These are phyloP conservation scores for Pugionium cornutum DNA, from an alignment of 345 rosid species.

Conservation along the genomic window DNA sequence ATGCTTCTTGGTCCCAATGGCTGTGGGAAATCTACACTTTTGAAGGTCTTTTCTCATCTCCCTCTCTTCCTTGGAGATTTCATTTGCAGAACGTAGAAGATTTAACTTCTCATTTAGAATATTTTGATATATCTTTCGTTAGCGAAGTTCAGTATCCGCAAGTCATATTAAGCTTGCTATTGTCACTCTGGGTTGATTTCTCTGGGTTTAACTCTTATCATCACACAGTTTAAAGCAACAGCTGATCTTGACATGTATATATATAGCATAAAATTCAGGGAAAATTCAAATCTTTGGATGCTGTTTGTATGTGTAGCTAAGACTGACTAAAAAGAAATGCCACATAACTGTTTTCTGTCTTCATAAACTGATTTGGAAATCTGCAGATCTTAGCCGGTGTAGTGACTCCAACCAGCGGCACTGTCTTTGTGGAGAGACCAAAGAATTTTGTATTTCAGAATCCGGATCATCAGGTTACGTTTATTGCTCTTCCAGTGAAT, in stretches of 20 bases:
- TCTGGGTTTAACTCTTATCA: not conserved
- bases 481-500: slow-evolving; percentile 13
- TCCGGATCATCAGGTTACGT: slow-evolving; percentile 87
- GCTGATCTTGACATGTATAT: slow-evolving; percentile 1
- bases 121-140: not conserved
- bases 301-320: slow-evolving; percentile 5
- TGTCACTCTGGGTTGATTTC: not conserved
- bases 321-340: not conserved
- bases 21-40: slow-evolving; percentile 94
- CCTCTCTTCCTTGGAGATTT: not conserved
- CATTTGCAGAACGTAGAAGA: not conserved
- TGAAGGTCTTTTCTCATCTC: slow-evolving; percentile 57
- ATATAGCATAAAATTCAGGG: not conserved
- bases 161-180: not conserved
- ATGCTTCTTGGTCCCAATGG: slow-evolving; percentile 99
- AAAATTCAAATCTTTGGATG: slow-evolving; percentile 20
- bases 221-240: slow-evolving; percentile 1
- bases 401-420: slow-evolving; percentile 67
- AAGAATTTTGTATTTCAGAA: slow-evolving; percentile 87
- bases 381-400: slow-evolving; percentile 90
- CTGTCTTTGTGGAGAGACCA: slow-evolving; percentile 58
- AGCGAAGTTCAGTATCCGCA: not conserved
- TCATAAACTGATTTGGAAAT: slow-evolving; percentile 11
- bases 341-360: not conserved
- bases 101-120: not conserved